Evolutionary conservation across 2,329 filamentous ascomycete species (phyloP).

Genomic region (Tolypocladium paradoxum): DNA sequence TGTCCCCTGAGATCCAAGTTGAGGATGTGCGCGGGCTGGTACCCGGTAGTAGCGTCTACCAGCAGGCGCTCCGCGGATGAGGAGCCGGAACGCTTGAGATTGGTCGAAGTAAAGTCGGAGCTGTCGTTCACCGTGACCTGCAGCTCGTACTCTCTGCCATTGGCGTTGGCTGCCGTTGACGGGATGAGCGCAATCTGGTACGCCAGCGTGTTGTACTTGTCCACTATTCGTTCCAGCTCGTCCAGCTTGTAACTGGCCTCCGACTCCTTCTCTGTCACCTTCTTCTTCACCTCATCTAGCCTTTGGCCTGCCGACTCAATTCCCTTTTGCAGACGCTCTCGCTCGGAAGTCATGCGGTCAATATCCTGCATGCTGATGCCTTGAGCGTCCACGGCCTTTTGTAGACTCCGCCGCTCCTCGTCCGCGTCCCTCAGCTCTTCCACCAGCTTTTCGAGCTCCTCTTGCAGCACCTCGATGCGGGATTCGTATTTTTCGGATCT

Average conservation of each 20-base stretch:
- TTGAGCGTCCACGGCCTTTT: slow-evolving; percentile 80
- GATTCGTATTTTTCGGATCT: slow-evolving; percentile 83
- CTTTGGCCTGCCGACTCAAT: slow-evolving; percentile 66
- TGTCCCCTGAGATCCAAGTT: slow-evolving; percentile 79
- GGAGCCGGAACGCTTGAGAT: slow-evolving; percentile 32
- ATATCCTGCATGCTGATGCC: slow-evolving; percentile 97
- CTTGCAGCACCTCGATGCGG: slow-evolving; percentile 70
- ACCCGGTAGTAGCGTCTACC: slow-evolving; percentile 71
- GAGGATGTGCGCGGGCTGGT: slow-evolving; percentile 78
- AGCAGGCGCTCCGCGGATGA: slow-evolving; percentile 62
- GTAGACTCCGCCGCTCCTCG: slow-evolving; percentile 67
- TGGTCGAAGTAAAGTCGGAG: slow-evolving; percentile 63
- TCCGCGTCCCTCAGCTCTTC: slow-evolving; percentile 70
- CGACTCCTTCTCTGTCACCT: slow-evolving; percentile 74
- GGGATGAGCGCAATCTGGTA: slow-evolving; percentile 93
- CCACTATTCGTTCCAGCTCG: slow-evolving; percentile 81
- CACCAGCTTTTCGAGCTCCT: slow-evolving; percentile 71
- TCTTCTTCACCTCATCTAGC: slow-evolving; percentile 76
- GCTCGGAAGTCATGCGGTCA: slow-evolving; percentile 94
- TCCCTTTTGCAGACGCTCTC: slow-evolving; percentile 82
- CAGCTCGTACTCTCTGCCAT: slow-evolving; percentile 77
- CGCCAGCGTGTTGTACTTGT: slow-evolving; percentile 85
- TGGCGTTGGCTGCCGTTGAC: slow-evolving; percentile 71
- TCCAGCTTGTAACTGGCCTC: slow-evolving; percentile 80
- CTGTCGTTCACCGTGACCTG: slow-evolving; percentile 69